Conservation (phyloP, 495 filamentous ascomycete species). For the Lasiosphaeris hirsuta region DNA sequence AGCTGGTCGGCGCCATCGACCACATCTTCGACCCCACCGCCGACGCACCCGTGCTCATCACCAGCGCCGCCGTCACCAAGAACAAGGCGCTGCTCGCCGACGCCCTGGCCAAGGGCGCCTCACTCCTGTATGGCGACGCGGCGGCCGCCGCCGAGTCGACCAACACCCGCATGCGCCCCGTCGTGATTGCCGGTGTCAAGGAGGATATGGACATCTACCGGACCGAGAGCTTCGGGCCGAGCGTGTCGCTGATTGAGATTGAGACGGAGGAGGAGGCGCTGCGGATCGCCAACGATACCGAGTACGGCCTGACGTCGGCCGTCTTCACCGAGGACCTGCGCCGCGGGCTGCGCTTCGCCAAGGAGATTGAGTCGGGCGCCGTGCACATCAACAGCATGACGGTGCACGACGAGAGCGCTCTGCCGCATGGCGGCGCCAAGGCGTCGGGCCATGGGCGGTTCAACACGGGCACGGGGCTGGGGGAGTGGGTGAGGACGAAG, state of each 20-base stretch:
- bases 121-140: constrained; percentile 57
- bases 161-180: constrained; percentile 61
- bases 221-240: constrained; percentile 81
- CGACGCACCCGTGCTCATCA: constrained; percentile 60
- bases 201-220: constrained; percentile 80
- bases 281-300: constrained; percentile 73
- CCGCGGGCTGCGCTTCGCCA: constrained; percentile 69
- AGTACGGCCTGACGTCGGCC: constrained; percentile 78
- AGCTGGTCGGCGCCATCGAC: constrained; percentile 53
- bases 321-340: constrained; percentile 83
- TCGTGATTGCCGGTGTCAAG: constrained; percentile 67
- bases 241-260: constrained; percentile 58
- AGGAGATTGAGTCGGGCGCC: constrained; percentile 73
- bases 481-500: constrained; percentile 85
- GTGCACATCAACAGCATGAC: constrained; percentile 88
- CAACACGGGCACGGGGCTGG: constrained; percentile 43
- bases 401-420: constrained; percentile 73
- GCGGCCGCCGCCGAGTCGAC: constrained; percentile 41
- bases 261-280: constrained; percentile 67
- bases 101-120: constrained; percentile 67
- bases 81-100: constrained; percentile 64
- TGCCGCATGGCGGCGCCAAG: constrained; percentile 88
- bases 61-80: constrained; percentile 57
- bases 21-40: constrained; percentile 46
- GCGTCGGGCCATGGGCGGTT: constrained; percentile 75